Percentiles rank a stretch among this genome's conserved stretches.
phyloP scores from a whole-genome alignment of 768 basidiomycete species.

The Amanita thiersii region DNA sequence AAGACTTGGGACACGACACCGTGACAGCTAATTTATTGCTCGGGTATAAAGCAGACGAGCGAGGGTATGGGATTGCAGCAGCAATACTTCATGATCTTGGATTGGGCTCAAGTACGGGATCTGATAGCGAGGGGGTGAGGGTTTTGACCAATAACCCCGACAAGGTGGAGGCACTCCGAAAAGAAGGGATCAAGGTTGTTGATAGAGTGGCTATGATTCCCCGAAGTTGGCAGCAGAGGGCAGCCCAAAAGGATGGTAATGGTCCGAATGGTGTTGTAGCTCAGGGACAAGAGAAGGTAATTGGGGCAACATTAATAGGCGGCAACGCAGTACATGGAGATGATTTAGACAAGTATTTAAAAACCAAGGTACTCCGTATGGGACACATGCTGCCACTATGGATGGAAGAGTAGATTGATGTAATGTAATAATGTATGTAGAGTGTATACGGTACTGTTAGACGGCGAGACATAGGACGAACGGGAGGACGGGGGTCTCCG shows the following conservation, averaged over 20 bases:
- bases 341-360: slow-evolving; percentile 90
- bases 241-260: slow-evolving; percentile 22
- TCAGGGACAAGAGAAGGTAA: slow-evolving; percentile 25
- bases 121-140: slow-evolving; percentile 49
- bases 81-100: slow-evolving; percentile 87
- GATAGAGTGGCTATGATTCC: slow-evolving; percentile 96
- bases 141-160: slow-evolving; percentile 97
- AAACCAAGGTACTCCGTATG: slow-evolving; percentile 96
- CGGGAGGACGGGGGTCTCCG: too few relatives aligned
- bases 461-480: too few relatives aligned
- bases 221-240: slow-evolving; percentile 65
- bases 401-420: slow-evolving; percentile 24
- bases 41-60: slow-evolving; percentile 90
- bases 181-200: slow-evolving; percentile 70
- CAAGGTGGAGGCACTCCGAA: slow-evolving; percentile 82
- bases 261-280: slow-evolving; percentile 11
- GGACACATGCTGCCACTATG: slow-evolving; percentile 81
- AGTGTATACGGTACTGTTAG: neutral
- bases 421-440: neutral
- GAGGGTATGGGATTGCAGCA: slow-evolving; percentile 86
- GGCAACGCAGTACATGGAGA: slow-evolving; percentile 67
- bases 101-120: slow-evolving; percentile 35
- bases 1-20: slow-evolving; percentile 98
- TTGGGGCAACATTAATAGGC: slow-evolving; percentile 77
- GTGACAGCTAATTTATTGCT: slow-evolving; percentile 95